These are phyloP conservation scores for Phaeosphaeria sp. DNA, from an alignment of 2,329 filamentous ascomycete genomes.

Conservation along the genomic window DNA sequence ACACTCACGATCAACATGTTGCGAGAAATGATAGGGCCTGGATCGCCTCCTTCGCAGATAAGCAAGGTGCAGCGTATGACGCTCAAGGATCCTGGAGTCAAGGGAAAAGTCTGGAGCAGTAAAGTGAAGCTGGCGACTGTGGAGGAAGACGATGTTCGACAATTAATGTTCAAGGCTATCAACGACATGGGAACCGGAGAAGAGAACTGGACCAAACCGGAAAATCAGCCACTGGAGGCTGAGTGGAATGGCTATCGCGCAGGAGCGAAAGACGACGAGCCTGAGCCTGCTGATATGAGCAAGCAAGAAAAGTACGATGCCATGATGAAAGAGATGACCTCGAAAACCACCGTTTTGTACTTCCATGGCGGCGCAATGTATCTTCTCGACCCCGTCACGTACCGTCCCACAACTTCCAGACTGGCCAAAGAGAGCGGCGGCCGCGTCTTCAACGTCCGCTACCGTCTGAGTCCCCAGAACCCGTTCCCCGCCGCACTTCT, in stretches of 20 bases:
- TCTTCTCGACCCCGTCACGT: conserved; percentile 72
- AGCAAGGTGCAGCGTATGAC: conserved; percentile 64
- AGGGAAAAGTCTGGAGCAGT: conserved; percentile 82
- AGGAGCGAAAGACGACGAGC: conserved; percentile 57
- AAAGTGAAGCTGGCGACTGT: conserved; percentile 70
- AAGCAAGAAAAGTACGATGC: conserved; percentile 70
- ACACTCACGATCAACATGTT: conserved; percentile 75
- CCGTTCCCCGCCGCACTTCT: conserved; percentile 78
- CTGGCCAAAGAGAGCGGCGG: conserved; percentile 72
- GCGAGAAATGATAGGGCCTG: conserved; percentile 55
- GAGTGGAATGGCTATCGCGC: conserved; percentile 79
- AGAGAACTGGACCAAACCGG: conserved; percentile 53
- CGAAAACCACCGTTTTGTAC: conserved; percentile 71
- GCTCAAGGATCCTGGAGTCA: conserved; percentile 70
- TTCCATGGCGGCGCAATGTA: conserved; percentile 80
- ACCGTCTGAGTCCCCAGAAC: conserved; percentile 76
- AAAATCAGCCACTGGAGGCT: conserved; percentile 66
- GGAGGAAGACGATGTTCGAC: conserved; percentile 57
- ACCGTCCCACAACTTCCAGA: conserved; percentile 65
- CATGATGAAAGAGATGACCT: conserved; percentile 72
- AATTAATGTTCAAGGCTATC: conserved; percentile 66
- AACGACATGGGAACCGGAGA: conserved; percentile 57
- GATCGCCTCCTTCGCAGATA: conserved; percentile 31
- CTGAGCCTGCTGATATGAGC: conserved; percentile 60
- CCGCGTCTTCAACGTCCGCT: conserved; percentile 74